Evolutionary conservation across 805 yeast genomes (phyloP), one percentile per base, ranked within the genome.

Genomic region (Myxozyma monticola): DNA sequence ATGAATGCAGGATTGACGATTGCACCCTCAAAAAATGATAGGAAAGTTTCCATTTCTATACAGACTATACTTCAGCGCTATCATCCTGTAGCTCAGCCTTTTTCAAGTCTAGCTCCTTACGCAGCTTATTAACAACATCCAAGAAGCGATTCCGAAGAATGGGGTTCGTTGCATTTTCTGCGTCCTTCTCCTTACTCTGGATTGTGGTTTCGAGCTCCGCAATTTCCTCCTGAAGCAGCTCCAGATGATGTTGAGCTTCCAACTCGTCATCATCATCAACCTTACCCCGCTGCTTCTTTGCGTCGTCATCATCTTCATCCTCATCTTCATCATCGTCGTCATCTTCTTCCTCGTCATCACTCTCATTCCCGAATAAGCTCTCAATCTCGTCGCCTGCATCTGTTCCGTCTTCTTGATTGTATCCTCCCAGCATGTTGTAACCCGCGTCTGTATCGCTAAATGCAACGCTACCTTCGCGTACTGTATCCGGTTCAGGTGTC

Each of bases 71-170:
- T 17, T 50, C 41, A 3, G 30, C 44, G 17, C 37, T 28, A 12
- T 30, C 45, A 6, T 49, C 65, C 57, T 69, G 56, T 6, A 89
- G 71, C 61, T 84, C 88, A 52, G 83, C 74, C 68, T 77, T 78
- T 72, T 91, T 93, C 63, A 81, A 76, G 47, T 88, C 96, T 52
- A 88, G 76, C 61, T 91, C 96, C 47, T 83, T 81, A 66, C 81
- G 83, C 63, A 93, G 75, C 54, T 90, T 83, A 50, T 76, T 78
- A 44, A 88, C 85, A 44, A 85, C 89, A 57, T 85, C 93, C 61
- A 83, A 76, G 65, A 90, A 86, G 70, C 97, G 83, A 67, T 84
- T 85, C 63, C 84, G 81, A 80, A 93, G 76, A 70, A 91, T 84
- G 60, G 91, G 90, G 64, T 88, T 88, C 42, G 81, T 76, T 2